Evolutionary conservation across 2,329 filamentous ascomycete species (phyloP).

Genomic region (Clarireedia monteithiana): DNA sequence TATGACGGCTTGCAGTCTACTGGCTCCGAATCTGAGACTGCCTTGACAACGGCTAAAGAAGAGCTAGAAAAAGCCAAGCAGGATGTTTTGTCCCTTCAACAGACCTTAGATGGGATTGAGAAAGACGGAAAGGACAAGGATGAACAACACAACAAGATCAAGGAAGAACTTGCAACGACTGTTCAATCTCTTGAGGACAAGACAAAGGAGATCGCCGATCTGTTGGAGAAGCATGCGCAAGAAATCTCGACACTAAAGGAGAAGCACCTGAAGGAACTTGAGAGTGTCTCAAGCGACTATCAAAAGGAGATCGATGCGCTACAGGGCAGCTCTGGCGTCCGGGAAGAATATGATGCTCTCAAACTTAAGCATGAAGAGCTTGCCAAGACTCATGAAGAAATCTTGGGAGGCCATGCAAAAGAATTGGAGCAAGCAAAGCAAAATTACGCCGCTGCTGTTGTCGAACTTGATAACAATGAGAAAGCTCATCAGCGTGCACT

Average conservation of each 20-base stretch:
- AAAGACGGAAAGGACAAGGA: slow-evolving; percentile 32
- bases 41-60: slow-evolving; percentile 34
- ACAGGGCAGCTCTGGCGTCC: slow-evolving; percentile 55
- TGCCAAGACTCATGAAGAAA: slow-evolving; percentile 28
- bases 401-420: slow-evolving; percentile 14
- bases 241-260: slow-evolving; percentile 28
- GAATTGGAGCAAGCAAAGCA: slow-evolving; percentile 23
- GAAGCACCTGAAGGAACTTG: slow-evolving; percentile 50
- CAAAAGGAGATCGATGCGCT: slow-evolving; percentile 58
- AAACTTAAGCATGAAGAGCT: slow-evolving; percentile 47
- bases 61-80: slow-evolving; percentile 33
- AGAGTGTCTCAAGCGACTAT: slow-evolving; percentile 52
- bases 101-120: slow-evolving; percentile 41
- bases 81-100: slow-evolving; percentile 40
- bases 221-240: slow-evolving; percentile 48
- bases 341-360: slow-evolving; percentile 54
- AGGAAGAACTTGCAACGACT: slow-evolving; percentile 24
- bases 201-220: slow-evolving; percentile 32
- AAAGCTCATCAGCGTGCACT: slow-evolving; percentile 46
- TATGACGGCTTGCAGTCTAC: slow-evolving; percentile 37
- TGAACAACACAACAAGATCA: slow-evolving; percentile 23
- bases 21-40: slow-evolving; percentile 33
- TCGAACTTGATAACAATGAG: slow-evolving; percentile 37
- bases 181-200: slow-evolving; percentile 26
- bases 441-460: slow-evolving; percentile 23